phyloP scores from a whole-genome alignment of 148 eudicot genomes.

The Camellia sinensis region DNA sequence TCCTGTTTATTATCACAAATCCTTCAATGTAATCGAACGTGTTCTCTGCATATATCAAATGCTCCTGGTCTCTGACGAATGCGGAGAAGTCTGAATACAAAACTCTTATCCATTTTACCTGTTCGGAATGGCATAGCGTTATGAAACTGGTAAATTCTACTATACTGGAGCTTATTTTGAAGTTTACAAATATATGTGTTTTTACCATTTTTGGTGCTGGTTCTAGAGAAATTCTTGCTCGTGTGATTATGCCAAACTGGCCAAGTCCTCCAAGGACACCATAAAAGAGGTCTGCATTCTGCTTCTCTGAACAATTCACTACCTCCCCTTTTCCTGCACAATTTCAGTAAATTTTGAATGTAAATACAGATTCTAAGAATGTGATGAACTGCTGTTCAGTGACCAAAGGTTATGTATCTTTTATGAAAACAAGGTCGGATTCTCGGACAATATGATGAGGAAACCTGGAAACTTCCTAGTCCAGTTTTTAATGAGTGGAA shows the following conservation, averaged over 20 bases:
- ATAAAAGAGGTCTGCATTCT: conserved; percentile 69
- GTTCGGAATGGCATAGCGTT: conserved; percentile 14
- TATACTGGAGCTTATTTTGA: background rate
- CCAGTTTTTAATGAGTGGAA: background rate
- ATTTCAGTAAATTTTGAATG: conserved; percentile 11
- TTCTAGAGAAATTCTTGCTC: conserved; percentile 69
- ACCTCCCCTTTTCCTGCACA: conserved; percentile 79
- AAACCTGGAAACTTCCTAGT: background rate
- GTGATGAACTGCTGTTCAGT: background rate
- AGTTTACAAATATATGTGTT: background rate
- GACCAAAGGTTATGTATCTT: background rate
- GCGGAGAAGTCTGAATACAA: conserved; percentile 70
- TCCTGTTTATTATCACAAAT: conserved; percentile 58
- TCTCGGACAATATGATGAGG: conserved; percentile 17
- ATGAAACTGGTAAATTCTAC: background rate
- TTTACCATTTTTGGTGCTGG: conserved; percentile 71
- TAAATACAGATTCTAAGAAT: background rate
- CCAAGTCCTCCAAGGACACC: conserved; percentile 89
- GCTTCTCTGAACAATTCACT: conserved; percentile 53
- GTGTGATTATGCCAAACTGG: conserved; percentile 81
- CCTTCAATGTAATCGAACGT: conserved; percentile 85
- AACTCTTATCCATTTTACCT: conserved; percentile 95
- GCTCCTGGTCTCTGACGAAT: conserved; percentile 77
- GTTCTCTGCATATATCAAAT: conserved; percentile 46
- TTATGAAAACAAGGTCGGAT: conserved; percentile 16